These are phyloP conservation scores for Trametes gibbosa DNA, from an alignment of 768 basidiomycete species.

Conservation along the genomic window DNA sequence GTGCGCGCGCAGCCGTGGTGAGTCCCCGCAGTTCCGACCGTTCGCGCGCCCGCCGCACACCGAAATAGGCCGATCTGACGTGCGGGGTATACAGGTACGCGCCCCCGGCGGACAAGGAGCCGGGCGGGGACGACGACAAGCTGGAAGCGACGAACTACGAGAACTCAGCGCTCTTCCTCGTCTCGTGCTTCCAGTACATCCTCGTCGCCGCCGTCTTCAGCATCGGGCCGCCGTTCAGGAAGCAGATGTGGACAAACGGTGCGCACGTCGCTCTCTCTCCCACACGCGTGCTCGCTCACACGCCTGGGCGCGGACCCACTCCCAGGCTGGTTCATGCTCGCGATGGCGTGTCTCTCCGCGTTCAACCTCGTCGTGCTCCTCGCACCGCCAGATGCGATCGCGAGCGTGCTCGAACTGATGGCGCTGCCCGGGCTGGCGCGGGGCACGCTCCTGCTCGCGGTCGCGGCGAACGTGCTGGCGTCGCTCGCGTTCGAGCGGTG, in stretches of 20 bases:
- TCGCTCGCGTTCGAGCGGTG: slow-evolving; percentile 80
- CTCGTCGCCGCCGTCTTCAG: slow-evolving; percentile 96
- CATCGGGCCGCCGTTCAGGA: slow-evolving; percentile 95
- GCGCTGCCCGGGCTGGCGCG: slow-evolving; percentile 67
- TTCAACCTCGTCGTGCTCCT: slow-evolving; percentile 82
- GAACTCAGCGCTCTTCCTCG: slow-evolving; percentile 86
- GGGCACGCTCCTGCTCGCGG: slow-evolving; percentile 63
- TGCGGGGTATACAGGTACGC: slow-evolving; percentile 58
- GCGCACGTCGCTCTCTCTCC: slow-evolving; percentile 25
- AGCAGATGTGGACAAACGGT: slow-evolving; percentile 96
- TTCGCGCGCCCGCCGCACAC: no score
- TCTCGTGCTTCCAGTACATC: slow-evolving; percentile 99
- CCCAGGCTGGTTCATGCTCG: slow-evolving; percentile 75
- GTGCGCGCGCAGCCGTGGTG: slow-evolving; percentile 84
- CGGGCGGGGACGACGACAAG: slow-evolving; percentile 53
- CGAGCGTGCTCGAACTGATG: slow-evolving; percentile 72
- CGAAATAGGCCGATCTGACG: no score
- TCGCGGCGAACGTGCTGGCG: slow-evolving; percentile 63
- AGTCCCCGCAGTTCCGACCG: no score
- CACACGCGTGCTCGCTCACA: not conserved
- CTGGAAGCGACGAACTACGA: slow-evolving; percentile 87
- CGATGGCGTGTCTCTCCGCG: slow-evolving; percentile 60
- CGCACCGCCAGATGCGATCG: slow-evolving; percentile 57
- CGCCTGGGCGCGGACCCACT: no score
- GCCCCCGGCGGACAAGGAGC: slow-evolving; percentile 52